phyloP scores from a whole-genome alignment of 139 green algal genomes.

The Picochlorum sp. region DNA sequence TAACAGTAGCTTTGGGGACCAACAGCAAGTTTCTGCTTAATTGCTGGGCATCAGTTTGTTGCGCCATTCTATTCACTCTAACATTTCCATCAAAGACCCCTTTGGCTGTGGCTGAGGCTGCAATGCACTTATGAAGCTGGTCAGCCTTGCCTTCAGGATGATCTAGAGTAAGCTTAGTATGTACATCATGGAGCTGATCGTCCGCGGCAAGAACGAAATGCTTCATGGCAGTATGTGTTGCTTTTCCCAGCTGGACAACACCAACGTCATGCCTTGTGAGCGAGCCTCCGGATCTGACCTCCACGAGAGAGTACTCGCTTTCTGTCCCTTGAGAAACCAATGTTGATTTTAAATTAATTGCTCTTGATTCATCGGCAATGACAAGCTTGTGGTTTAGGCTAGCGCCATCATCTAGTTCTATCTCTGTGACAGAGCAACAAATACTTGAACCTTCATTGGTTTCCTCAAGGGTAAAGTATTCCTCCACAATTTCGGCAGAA shows the following conservation, averaged over 20 bases:
- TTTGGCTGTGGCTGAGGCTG: conserved; percentile 41
- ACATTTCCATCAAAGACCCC: conserved; percentile 97
- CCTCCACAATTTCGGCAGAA: conserved; percentile 58
- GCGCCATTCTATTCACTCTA: conserved; percentile 76
- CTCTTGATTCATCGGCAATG: conserved; percentile 28
- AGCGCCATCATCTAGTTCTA: conserved; percentile 41
- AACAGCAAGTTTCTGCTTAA: conserved; percentile 91
- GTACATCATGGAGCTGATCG: conserved; percentile 88
- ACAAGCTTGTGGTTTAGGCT: conserved; percentile 56
- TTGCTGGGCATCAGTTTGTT: conserved; percentile 92
- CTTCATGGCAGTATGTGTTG: conserved; percentile 36
- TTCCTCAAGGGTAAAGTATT: conserved; percentile 34
- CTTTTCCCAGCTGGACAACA: conserved; percentile 55
- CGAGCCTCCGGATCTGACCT: conserved; percentile 56
- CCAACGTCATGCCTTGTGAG: conserved; percentile 77
- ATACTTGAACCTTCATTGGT: conserved; percentile 10
- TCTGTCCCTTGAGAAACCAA: conserved; percentile 55
- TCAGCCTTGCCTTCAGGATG: conserved; percentile 59
- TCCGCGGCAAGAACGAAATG: conserved; percentile 81
- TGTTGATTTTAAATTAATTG: conserved; percentile 65
- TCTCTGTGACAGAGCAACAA: conserved; percentile 44
- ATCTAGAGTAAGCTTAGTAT: conserved; percentile 70
- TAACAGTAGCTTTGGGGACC: conserved; percentile 81
- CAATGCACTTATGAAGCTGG: conserved; percentile 99
- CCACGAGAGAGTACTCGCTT: conserved; percentile 58